These are phyloP conservation scores for Cynara cardunculus DNA, from an alignment of 129 eudicot genomes.

Conservation along the genomic window DNA sequence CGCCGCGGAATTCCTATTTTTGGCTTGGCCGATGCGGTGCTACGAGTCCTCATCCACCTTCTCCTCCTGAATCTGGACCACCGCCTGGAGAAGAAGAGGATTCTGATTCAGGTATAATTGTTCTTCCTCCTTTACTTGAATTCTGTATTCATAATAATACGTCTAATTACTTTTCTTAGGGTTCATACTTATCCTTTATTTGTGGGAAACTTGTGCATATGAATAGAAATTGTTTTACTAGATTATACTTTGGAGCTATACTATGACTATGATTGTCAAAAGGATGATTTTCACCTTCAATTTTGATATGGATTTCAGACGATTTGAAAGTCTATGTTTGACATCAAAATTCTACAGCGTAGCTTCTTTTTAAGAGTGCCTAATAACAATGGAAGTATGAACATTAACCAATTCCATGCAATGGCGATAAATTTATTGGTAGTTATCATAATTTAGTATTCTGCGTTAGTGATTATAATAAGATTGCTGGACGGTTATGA, in stretches of 20 bases:
- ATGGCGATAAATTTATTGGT: neutral
- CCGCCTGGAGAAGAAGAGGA: constrained; percentile 24
- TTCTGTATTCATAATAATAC: neutral
- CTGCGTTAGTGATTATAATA: neutral
- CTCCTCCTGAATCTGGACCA: constrained; percentile 32
- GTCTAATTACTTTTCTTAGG: neutral
- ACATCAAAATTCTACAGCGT: neutral
- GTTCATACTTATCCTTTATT: neutral
- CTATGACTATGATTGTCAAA: neutral
- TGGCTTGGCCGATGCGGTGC: constrained; percentile 27
- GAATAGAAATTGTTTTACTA: neutral
- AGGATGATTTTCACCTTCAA: neutral
- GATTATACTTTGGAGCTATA: neutral
- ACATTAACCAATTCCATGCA: neutral
- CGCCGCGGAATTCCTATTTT: neutral
- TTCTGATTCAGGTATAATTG: constrained; percentile 15
- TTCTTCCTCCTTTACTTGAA: neutral
- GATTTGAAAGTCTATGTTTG: neutral
- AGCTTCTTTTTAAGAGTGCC: neutral
- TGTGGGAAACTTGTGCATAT: neutral
- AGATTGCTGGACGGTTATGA: neutral
- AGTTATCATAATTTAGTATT: neutral
- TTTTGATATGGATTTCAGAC: neutral
- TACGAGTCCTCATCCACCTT: constrained; percentile 18
- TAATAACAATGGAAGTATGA: neutral